Evolutionary conservation across 768 basidiomycete genomes (phyloP), one percentile per base, ranked within the genome.

Genomic region (Rhizopogon sp.): DNA sequence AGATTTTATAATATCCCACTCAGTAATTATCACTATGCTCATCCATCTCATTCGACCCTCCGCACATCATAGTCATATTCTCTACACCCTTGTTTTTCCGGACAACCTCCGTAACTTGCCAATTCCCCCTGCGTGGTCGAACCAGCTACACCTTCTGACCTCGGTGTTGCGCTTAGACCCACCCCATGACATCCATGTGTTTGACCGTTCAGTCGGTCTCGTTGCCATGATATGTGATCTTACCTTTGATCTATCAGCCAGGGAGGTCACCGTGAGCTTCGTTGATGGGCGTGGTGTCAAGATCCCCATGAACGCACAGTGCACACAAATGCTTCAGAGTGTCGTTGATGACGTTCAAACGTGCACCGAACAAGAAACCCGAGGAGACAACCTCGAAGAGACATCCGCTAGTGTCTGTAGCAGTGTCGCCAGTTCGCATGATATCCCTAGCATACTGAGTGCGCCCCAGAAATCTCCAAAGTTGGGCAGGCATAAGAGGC

Each of bases 191-290:
- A 67, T 84, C 8, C 84, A 86, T 64, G 76, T 79, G 33, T 72
- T 87, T 43, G 87, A 88, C 71, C 77, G 77, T 59, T 75, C 83
- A 20, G 80, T 79, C 5, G 83, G 82, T 43, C 67, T 87, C 28
- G 74, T 80, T 13, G 75, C 74, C 46, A 71, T 86, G 37, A 67
- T 85, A 31, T 72, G 77, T 43, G 77, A 86, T 61, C 79, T 90
- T n/a, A 71, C 74, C 7, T 84, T 88, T 68, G 82, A 90, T 63
- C 61, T 88, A 50, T 68, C 72, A 9, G 65, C 64, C 25, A 66
- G 69, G 39, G 73, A 74, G 43, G 72, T 88, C 37, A 63, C 69
- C 0, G 84, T 83, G 61, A 68, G 64, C 45, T 88, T 87, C 60
- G 69, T 83, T 37, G 87, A 87, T 61, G 86, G 81, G 8, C 67